Conservation (phyloP, 176 grass and related monocot species). For the Phoenix roebelenii region DNA sequence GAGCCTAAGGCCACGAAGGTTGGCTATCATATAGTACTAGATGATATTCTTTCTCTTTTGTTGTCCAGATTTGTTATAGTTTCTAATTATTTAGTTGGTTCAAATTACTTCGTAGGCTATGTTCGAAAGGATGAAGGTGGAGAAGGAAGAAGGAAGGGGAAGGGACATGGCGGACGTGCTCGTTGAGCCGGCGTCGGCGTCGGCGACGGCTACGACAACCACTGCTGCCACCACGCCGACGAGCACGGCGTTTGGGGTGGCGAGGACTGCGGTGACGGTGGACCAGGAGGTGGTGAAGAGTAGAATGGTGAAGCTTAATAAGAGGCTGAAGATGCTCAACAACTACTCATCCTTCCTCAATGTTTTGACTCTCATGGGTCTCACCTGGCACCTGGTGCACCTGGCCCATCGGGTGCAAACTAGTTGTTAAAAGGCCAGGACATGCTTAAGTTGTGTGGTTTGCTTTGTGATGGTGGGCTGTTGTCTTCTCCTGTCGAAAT, state of each 20-base stretch:
- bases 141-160: conserved; percentile 90
- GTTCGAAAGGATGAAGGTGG: conserved; percentile 77
- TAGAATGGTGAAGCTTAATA: conserved; percentile 31
- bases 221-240: conserved; percentile 11
- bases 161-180: conserved; percentile 49
- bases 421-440: no score
- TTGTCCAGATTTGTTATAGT: no score
- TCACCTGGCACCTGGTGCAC: conserved; percentile 85
- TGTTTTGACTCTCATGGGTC: conserved; percentile 49
- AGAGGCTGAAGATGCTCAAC: conserved; percentile 55
- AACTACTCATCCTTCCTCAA: conserved; percentile 69
- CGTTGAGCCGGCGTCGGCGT: conserved; percentile 9
- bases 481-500: no score
- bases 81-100: no score
- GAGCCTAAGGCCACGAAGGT: conserved; percentile 83
- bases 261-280: background rate
- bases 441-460: no score
- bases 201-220: conserved; percentile 3
- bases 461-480: no score
- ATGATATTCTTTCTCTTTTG: no score
- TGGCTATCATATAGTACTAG: background rate
- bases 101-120: conserved; percentile 31
- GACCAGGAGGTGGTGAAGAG: conserved; percentile 35
- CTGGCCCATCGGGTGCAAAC: conserved; percentile 37
- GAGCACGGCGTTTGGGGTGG: background rate